A percentile compares a stretch with the other conserved stretches of the same genome.
These are phyloP conservation scores for Dissoconium aciculare DNA, from an alignment of 2,329 filamentous ascomycete genomes.

Conservation along the genomic window DNA sequence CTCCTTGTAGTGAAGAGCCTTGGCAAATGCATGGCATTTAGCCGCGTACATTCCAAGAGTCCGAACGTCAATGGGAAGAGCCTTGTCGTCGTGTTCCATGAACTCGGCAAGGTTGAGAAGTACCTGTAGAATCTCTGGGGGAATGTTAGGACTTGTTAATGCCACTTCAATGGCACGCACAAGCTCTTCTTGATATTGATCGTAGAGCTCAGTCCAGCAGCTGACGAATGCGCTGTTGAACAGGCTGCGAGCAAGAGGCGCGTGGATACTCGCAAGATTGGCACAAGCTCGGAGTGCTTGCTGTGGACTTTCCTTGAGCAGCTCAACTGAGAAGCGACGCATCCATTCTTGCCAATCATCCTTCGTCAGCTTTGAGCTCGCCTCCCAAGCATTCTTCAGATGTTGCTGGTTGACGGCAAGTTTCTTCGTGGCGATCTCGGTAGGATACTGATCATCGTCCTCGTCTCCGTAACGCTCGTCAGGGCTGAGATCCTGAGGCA, in stretches of 20 bases:
- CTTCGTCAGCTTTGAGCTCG: constrained; percentile 87
- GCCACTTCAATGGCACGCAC: constrained; percentile 92
- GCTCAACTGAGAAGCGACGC: constrained; percentile 83
- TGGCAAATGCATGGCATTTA: constrained; percentile 94
- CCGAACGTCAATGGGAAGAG: constrained; percentile 89
- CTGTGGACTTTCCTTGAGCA: constrained; percentile 89
- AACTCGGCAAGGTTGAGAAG: constrained; percentile 95
- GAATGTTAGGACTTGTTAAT: constrained; percentile 87
- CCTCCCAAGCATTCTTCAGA: constrained; percentile 93
- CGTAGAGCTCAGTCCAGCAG: constrained; percentile 95
- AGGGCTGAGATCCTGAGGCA: constrained; percentile 89
- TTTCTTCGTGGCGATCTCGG: constrained; percentile 82
- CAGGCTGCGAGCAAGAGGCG: constrained; percentile 76
- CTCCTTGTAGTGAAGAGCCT: constrained; percentile 97
- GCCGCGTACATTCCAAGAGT: constrained; percentile 88
- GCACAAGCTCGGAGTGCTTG: constrained; percentile 89
- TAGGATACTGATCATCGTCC: constrained; percentile 63
- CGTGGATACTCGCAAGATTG: constrained; percentile 76
- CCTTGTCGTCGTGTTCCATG: constrained; percentile 99
- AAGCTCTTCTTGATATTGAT: constrained; percentile 91
- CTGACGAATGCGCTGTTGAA: constrained; percentile 99
- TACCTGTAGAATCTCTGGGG: constrained; percentile 85
- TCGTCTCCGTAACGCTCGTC: constrained; percentile 57
- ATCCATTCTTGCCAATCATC: constrained; percentile 99
- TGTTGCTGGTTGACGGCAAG: constrained; percentile 95